Conservation (phyloP, 2,329 filamentous ascomycete genomes). For the Zasmidium citrigriseum region DNA sequence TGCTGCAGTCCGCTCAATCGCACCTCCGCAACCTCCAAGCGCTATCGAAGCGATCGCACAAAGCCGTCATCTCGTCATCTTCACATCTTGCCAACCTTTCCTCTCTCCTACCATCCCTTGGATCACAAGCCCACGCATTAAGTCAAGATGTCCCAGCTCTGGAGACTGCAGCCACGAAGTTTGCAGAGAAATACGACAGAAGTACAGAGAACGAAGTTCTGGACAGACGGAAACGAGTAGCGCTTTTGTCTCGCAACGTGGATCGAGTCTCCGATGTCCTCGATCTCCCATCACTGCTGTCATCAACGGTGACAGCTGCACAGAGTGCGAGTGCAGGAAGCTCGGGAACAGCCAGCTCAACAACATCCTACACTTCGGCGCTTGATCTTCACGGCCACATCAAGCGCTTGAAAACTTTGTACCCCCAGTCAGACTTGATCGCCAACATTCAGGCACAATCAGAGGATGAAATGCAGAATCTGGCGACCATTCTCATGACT, state of each 20-base stretch:
- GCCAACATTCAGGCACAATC: conserved; percentile 73
- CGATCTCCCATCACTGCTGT: conserved; percentile 82
- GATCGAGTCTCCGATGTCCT: conserved; percentile 89
- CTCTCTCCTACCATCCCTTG: conserved; percentile 70
- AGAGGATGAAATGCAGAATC: conserved; percentile 82
- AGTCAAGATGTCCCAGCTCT: conserved; percentile 73
- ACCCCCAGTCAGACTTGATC: conserved; percentile 76
- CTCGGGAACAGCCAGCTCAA: conserved; percentile 48
- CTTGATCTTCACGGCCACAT: conserved; percentile 94
- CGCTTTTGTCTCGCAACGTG: conserved; percentile 81
- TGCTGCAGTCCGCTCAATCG: conserved; percentile 80
- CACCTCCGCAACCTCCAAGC: conserved; percentile 80
- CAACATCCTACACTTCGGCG: conserved; percentile 76
- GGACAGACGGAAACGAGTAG: conserved; percentile 72
- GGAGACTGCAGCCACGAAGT: conserved; percentile 74
- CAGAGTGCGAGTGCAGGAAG: conserved; percentile 44
- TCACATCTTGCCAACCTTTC: conserved; percentile 73
- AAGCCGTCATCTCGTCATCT: conserved; percentile 77
- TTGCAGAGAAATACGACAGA: conserved; percentile 81
- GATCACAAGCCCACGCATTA: conserved; percentile 65
- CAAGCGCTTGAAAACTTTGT: conserved; percentile 77
- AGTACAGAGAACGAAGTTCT: conserved; percentile 64
- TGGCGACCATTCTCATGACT: conserved; percentile 80
- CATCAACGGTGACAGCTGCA: conserved; percentile 70
- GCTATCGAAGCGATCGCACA: conserved; percentile 86